phyloP scores from a whole-genome alignment of 306 rosid genomes.

The Cucumis hystrix region DNA sequence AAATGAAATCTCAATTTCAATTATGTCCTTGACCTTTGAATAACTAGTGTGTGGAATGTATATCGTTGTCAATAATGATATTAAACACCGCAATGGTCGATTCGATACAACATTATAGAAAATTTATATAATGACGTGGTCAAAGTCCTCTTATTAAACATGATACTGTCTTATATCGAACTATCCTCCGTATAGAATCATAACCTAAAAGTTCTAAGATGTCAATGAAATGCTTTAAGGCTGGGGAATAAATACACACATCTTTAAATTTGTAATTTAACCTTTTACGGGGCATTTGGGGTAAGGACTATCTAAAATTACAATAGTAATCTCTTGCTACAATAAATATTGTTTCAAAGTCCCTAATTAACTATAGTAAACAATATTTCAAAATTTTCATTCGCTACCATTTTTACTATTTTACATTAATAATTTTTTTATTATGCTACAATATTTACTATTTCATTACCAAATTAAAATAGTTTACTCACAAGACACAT shows the following conservation, averaged over 20 bases:
- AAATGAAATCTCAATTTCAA: no score
- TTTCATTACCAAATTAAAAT: no score
- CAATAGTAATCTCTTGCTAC: no score
- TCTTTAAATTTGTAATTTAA: background rate
- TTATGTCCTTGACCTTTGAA: background rate
- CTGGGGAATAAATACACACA: background rate
- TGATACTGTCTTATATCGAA: background rate
- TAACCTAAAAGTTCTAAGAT: background rate
- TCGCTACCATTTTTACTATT: no score
- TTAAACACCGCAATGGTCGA: background rate
- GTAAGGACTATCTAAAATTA: no score
- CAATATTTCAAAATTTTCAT: no score
- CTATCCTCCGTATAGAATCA: background rate
- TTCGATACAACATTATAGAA: background rate
- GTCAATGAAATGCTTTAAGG: background rate
- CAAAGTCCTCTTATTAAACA: background rate
- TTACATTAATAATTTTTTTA: no score
- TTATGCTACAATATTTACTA: no score
- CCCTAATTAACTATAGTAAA: no score
- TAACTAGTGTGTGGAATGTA: background rate
- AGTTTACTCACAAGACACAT: no score
- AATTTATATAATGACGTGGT: background rate
- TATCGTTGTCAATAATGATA: background rate
- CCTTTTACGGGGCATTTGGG: background rate
- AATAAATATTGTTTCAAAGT: no score